Conservation (phyloP, 176 grass and related monocot species). For the Tuctoria greenei region DNA sequence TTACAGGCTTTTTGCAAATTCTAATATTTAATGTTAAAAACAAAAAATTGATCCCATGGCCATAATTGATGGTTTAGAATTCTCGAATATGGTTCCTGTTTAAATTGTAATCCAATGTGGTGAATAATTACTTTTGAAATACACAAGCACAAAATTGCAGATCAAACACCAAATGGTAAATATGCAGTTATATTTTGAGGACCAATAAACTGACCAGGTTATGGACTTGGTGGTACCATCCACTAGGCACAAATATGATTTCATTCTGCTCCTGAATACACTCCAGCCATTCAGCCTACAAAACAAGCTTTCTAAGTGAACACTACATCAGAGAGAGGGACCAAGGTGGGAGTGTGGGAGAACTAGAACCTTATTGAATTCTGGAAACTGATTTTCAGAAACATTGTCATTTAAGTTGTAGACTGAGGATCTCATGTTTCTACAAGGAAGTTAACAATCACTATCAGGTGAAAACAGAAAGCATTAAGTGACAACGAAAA, state of each 20-base stretch:
- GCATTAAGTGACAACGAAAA: neutral
- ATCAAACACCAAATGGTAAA: slow-evolving; percentile 25
- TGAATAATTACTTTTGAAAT: slow-evolving; percentile 13
- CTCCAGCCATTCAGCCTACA: slow-evolving; percentile 81
- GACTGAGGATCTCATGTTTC: slow-evolving; percentile 58
- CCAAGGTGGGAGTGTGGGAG: neutral
- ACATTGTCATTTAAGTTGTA: slow-evolving; percentile 77
- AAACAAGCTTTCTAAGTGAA: neutral
- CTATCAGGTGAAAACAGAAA: slow-evolving; percentile 17
- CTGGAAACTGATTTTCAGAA: slow-evolving; percentile 74
- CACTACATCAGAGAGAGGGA: neutral
- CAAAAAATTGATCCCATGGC: too few relatives aligned
- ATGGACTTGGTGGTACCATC: slow-evolving; percentile 99
- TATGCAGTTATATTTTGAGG: slow-evolving; percentile 9
- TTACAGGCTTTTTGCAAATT: too few relatives aligned
- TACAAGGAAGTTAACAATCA: slow-evolving; percentile 40
- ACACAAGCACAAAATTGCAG: neutral
- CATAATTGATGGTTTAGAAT: too few relatives aligned
- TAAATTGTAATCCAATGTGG: neutral
- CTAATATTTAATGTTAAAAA: too few relatives aligned
- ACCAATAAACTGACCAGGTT: slow-evolving; percentile 63
- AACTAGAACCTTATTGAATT: slow-evolving; percentile 58
- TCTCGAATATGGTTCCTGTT: neutral
- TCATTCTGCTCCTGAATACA: slow-evolving; percentile 87
- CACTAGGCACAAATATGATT: slow-evolving; percentile 95